Conservation (phyloP, 352 stramenopile genomes). For the Aphanomyces cochlioides region DNA sequence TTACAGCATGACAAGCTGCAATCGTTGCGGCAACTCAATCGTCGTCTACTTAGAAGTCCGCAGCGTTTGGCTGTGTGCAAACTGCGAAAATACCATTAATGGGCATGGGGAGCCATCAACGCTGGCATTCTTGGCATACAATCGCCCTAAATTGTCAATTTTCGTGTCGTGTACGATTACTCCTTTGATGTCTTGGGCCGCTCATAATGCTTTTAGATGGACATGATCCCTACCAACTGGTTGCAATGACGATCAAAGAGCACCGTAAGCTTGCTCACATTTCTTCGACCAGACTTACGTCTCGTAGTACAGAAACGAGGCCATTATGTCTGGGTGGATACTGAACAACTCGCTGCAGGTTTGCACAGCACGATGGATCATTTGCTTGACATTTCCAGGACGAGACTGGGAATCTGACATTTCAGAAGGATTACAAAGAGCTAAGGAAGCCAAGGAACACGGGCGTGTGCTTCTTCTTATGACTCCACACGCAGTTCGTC, state of each 20-base stretch:
- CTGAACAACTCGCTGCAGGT: constrained; percentile 57
- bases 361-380: constrained; percentile 19
- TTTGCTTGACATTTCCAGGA: neutral
- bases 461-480: constrained; percentile 72
- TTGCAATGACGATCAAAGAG: constrained; percentile 69
- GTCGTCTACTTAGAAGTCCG: constrained; percentile 13
- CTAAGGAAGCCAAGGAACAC: constrained; percentile 61
- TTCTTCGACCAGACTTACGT: neutral
- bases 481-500: constrained; percentile 63
- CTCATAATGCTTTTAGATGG: constrained; percentile 42
- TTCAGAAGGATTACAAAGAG: constrained; percentile 51
- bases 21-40: neutral
- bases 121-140: constrained; percentile 5
- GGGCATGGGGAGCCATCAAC: neutral
- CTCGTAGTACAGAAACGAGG: constrained; percentile 53
- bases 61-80: constrained; percentile 7
- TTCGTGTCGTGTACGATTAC: constrained; percentile 63
- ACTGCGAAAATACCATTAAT: constrained; percentile 7
- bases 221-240: constrained; percentile 63
- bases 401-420: constrained; percentile 72
- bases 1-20: neutral
- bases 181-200: neutral
- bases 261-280: constrained; percentile 35
- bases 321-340: constrained; percentile 66
- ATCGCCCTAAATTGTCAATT: constrained; percentile 46